These are phyloP conservation scores for Hyaloperonospora arabidopsidis DNA, from an alignment of 352 stramenopile species.

Conservation along the genomic window DNA sequence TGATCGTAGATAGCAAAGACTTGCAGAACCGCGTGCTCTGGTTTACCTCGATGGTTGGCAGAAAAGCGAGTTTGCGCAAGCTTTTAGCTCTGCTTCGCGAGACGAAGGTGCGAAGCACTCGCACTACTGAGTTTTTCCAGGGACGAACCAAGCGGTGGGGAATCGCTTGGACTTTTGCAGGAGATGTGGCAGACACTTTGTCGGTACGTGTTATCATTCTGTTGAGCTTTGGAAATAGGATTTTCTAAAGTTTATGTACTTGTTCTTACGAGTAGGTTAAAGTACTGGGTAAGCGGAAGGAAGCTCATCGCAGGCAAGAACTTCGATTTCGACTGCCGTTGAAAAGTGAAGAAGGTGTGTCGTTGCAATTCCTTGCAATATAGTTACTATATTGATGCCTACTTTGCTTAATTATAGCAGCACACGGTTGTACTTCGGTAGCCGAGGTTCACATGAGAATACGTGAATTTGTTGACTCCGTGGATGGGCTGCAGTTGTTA, in stretches of 20 bases:
- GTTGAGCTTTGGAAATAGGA: neutral
- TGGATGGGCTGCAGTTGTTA: conserved; percentile 17
- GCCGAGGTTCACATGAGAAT: conserved; percentile 36
- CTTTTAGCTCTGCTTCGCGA: conserved; percentile 80
- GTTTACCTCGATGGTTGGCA: conserved; percentile 93
- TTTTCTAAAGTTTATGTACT: neutral
- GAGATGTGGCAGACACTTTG: conserved; percentile 21
- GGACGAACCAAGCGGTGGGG: conserved; percentile 90
- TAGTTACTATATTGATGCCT: neutral
- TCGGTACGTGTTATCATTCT: conserved; percentile 26
- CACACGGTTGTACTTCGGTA: conserved; percentile 35
- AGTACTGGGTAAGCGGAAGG: conserved; percentile 78
- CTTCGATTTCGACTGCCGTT: conserved; percentile 44
- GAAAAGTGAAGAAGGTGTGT: conserved; percentile 19
- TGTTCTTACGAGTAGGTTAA: conserved; percentile 38
- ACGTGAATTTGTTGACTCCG: conserved; percentile 29
- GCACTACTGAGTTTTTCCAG: conserved; percentile 92
- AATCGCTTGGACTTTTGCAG: conserved; percentile 88
- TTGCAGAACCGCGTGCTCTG: conserved; percentile 76
- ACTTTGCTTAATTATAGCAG: conserved; percentile 10
- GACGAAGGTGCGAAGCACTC: conserved; percentile 56
- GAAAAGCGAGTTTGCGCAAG: conserved; percentile 87
- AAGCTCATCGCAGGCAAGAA: conserved; percentile 50
- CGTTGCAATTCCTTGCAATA: neutral
- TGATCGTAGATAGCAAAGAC: conserved; percentile 88